A percentile compares a stretch with the other conserved stretches of the same genome.
Evolutionary conservation across 2,329 filamentous ascomycete species (phyloP).

Genomic region (Escovopsis weberi): DNA sequence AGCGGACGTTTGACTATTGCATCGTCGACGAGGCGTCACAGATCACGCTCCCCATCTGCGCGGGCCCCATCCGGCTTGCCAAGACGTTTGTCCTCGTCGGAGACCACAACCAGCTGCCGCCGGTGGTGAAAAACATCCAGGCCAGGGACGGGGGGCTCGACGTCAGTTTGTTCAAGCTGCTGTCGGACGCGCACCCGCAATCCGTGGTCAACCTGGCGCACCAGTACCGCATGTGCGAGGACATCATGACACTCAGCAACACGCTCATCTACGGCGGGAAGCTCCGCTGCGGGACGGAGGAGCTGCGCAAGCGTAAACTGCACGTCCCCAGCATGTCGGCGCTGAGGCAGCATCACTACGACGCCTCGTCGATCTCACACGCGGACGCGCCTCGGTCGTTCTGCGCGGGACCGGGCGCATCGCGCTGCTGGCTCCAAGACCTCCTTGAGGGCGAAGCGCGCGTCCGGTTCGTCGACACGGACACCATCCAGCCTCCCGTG

Average conservation of each 20-base stretch:
- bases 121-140: constrained; percentile 82
- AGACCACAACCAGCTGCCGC: constrained; percentile 91
- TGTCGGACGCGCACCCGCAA: constrained; percentile 75
- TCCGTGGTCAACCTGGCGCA: constrained; percentile 87
- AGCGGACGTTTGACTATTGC: constrained; percentile 90
- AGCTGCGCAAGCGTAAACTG: constrained; percentile 56
- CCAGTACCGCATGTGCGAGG: constrained; percentile 96
- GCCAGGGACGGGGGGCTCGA: constrained; percentile 78
- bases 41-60: constrained; percentile 86
- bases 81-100: constrained; percentile 88
- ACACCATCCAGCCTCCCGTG: constrained; percentile 48
- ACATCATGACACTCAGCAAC: constrained; percentile 91
- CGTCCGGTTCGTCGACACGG: constrained; percentile 82
- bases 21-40: constrained; percentile 98
- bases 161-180: constrained; percentile 81
- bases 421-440: constrained; percentile 61
- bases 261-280: constrained; percentile 83
- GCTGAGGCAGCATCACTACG: constrained; percentile 45
- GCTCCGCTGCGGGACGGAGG: constrained; percentile 73
- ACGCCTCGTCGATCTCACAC: constrained; percentile 27
- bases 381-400: constrained; percentile 30
- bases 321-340: constrained; percentile 50
- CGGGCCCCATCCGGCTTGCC: constrained; percentile 88
- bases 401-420: constrained; percentile 36
- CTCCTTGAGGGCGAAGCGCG: constrained; percentile 56